Base-by-base conservation (phyloP, 371 early-diverging fungal species). In the Mycotypha africana region DNA sequence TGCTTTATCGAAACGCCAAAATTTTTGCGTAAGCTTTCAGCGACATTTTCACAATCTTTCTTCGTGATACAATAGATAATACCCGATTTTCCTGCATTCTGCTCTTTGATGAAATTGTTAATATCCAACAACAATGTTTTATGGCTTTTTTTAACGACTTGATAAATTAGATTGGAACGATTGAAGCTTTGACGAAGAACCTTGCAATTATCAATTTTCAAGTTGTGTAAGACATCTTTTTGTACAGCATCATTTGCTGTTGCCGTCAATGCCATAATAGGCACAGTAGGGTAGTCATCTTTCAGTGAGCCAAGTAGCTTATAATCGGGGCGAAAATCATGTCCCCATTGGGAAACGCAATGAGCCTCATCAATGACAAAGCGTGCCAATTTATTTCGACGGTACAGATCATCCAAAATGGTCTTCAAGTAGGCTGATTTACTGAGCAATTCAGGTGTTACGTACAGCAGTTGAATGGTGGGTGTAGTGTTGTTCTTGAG, bases 351-450 rank as follows among this genome's bases (percentile, higher is more conserved):
- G 26, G 84, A 86, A 6, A 99, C 82, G 68, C 99, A 99, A 61
- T 99, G 99, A 0, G 97, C 98, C 67, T 98, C 99, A 58, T 99
- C 99, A 51, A 99, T 84, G 8, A 99, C 98, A 78, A 99, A 97
- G 37, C 89, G 80, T 0, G 91, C 92, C 20, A 95, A 59, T 17
- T 64, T 59, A 4, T 72, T 61, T 9, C 82, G 73, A 0, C 43
- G 19, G 54, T 93, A 60, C 12, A 96, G 66, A 2, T 38, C 45
- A n/a, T 70, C 56, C 26, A 98, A 34, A 0, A 70, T 60, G 3
- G 56, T 56, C 45, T 79, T 71, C 21, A 97, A 82, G 42, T 79
- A 70, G 4, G 47, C 47, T 41, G 89, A 91, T 52, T 84, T 81
- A 37, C 65, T 78, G 33, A 99, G 58, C 79, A 96, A 78, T 67